Percentiles rank a stretch among this genome's conserved stretches.
These are phyloP conservation scores for Butyriboletus loyo DNA, from an alignment of 768 basidiomycete species.

Conservation along the genomic window DNA sequence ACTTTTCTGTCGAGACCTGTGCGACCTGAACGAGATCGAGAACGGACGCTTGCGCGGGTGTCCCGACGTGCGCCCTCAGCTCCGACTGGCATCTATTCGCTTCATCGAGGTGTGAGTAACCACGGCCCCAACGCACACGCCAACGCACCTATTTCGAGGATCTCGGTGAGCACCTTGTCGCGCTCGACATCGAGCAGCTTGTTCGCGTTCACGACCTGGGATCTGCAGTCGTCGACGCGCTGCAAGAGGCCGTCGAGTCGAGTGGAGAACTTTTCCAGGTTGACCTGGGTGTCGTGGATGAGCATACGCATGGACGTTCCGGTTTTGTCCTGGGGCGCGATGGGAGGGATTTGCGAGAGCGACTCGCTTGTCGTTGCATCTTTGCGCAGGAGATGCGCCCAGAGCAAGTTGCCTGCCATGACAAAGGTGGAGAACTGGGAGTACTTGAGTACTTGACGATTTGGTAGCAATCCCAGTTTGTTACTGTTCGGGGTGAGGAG, in stretches of 20 bases:
- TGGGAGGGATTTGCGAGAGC: slow-evolving; percentile 29
- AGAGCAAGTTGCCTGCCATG: slow-evolving; percentile 32
- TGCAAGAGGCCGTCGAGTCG: slow-evolving; percentile 51
- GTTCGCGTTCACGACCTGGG: slow-evolving; percentile 52
- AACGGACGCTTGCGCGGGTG: slow-evolving; percentile 46
- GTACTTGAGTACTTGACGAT: no score
- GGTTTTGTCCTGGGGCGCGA: slow-evolving; percentile 58
- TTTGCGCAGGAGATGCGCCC: slow-evolving; percentile 56
- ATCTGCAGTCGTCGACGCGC: slow-evolving; percentile 49
- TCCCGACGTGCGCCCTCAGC: slow-evolving; percentile 55
- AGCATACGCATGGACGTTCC: slow-evolving; percentile 70
- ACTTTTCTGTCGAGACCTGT: slow-evolving; percentile 37
- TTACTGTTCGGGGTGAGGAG: no score
- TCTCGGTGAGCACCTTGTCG: slow-evolving; percentile 53
- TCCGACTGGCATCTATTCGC: slow-evolving; percentile 64
- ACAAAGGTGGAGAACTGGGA: background rate
- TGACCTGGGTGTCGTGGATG: slow-evolving; percentile 69
- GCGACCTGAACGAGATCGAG: slow-evolving; percentile 40
- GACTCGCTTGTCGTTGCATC: slow-evolving; percentile 30
- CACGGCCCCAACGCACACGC: background rate
- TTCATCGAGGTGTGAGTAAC: slow-evolving; percentile 26
- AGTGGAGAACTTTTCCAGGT: slow-evolving; percentile 63
- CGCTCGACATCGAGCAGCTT: slow-evolving; percentile 58
- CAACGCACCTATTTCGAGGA: slow-evolving; percentile 25
- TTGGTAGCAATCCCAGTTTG: background rate